These are phyloP conservation scores for Vitis amurensis DNA, from an alignment of 164 flowering plant genomes.

Conservation along the genomic window DNA sequence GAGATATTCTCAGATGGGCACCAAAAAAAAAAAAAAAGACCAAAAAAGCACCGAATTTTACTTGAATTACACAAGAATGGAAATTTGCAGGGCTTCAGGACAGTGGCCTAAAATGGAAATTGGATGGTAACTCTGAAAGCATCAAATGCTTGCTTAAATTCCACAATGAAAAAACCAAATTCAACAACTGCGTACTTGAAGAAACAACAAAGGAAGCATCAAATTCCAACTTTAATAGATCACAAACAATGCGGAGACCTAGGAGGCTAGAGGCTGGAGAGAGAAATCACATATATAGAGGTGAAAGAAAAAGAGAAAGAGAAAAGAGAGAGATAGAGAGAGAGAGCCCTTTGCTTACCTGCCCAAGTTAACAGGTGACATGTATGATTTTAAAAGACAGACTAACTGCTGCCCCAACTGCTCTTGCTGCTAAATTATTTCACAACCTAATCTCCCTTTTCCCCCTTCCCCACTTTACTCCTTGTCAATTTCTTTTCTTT, in stretches of 20 bases:
- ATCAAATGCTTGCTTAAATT: slow-evolving; percentile 52
- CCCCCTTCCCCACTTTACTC: slow-evolving; percentile 22
- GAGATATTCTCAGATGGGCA: slow-evolving; percentile 37
- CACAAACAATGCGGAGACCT: slow-evolving; percentile 17
- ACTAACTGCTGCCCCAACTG: slow-evolving; percentile 73
- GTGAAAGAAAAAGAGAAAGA: slow-evolving; percentile 7
- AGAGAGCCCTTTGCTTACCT: slow-evolving; percentile 42
- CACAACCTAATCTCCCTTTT: slow-evolving; percentile 42
- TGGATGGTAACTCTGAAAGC: slow-evolving; percentile 28
- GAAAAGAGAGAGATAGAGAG: slow-evolving; percentile 6
- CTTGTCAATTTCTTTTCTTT: slow-evolving; percentile 14
- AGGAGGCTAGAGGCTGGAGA: slow-evolving; percentile 17
- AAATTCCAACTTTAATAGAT: slow-evolving; percentile 38
- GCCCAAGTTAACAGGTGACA: slow-evolving; percentile 51
- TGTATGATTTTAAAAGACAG: slow-evolving; percentile 56
- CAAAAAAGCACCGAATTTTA: slow-evolving; percentile 45
- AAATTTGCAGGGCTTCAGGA: slow-evolving; percentile 21
- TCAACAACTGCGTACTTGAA: slow-evolving; percentile 50
- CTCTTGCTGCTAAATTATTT: slow-evolving; percentile 62
- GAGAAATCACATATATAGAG: slow-evolving; percentile 7
- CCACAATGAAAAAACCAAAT: slow-evolving; percentile 27
- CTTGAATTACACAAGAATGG: slow-evolving; percentile 30
- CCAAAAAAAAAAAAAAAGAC: slow-evolving; percentile 15
- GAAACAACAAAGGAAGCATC: slow-evolving; percentile 44
- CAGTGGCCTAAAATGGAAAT: slow-evolving; percentile 27